Conservation (phyloP, 371 early-diverging fungal species). For the Rhizopus delemar region DNA sequence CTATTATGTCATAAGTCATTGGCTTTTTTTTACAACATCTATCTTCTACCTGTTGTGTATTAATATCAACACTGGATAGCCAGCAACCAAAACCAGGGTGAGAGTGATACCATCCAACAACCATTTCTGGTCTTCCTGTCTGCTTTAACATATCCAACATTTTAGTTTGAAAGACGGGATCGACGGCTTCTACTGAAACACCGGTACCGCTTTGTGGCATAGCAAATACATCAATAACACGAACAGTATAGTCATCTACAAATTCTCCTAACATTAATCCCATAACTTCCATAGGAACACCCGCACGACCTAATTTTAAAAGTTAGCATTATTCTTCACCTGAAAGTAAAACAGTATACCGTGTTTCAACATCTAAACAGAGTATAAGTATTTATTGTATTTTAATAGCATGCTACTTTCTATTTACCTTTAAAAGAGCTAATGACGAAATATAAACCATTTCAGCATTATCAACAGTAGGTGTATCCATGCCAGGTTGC, state of each 20-base stretch:
- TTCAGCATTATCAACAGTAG: constrained; percentile 97
- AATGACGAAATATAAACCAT: constrained; percentile 99
- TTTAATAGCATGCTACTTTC: too few relatives aligned
- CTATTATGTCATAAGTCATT: constrained; percentile 26
- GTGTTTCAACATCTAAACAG: constrained; percentile 83
- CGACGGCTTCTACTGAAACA: constrained; percentile 99
- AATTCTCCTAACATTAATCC: constrained; percentile 99
- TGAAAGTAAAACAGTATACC: constrained; percentile 46
- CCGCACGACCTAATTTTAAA: constrained; percentile 83
- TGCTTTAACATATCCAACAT: constrained; percentile 99
- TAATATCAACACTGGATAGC: constrained; percentile 99
- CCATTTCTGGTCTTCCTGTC: constrained; percentile 99
- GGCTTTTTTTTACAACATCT: too few relatives aligned
- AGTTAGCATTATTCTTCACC: too few relatives aligned
- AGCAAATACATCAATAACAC: constrained; percentile 99
- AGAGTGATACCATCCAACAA: constrained; percentile 99
- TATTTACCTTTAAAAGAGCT: constrained; percentile 91
- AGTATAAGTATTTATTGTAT: too few relatives aligned
- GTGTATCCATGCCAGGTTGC: constrained; percentile 84
- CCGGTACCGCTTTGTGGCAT: constrained; percentile 99
- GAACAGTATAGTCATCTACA: constrained; percentile 99
- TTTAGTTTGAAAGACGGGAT: constrained; percentile 99
- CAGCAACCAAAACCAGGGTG: constrained; percentile 99
- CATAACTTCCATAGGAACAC: constrained; percentile 99
- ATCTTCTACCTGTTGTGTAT: constrained; percentile 79